phyloP scores from a whole-genome alignment of 768 basidiomycete species.

The Collybia mongolica region DNA sequence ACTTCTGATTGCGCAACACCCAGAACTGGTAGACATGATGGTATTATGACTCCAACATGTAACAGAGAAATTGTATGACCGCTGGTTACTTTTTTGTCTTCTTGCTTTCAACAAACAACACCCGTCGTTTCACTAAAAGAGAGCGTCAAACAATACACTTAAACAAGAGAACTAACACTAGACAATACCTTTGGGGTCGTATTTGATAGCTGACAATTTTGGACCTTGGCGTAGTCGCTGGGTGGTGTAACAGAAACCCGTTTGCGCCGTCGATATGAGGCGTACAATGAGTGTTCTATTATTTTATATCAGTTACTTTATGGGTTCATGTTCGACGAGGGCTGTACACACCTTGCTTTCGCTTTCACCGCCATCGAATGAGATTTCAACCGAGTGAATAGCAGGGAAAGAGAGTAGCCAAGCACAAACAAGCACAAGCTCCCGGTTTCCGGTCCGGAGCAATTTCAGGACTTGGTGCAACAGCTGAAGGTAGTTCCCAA shows the following conservation, averaged over 20 bases:
- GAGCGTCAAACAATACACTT: neutral
- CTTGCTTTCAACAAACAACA: conserved; percentile 77
- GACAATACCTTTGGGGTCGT: conserved; percentile 79
- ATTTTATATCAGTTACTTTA: neutral
- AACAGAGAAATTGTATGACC: no score
- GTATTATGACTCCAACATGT: no score
- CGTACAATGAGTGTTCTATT: conserved; percentile 81
- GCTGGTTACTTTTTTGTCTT: conserved; percentile 58
- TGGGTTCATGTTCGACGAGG: neutral
- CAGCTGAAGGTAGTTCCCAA: no score
- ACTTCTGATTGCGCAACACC: no score
- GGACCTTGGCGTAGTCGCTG: conserved; percentile 71
- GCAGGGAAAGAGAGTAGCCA: no score
- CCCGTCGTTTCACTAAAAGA: conserved; percentile 59
- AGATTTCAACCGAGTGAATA: no score
- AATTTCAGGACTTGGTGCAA: neutral
- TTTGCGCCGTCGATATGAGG: conserved; percentile 88
- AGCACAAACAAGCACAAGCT: no score
- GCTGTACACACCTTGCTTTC: conserved; percentile 51
- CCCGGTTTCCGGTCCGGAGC: no score
- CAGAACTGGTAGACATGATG: no score
- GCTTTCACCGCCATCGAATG: conserved; percentile 59
- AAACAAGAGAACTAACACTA: neutral
- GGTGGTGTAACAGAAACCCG: conserved; percentile 89
- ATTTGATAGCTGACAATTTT: conserved; percentile 88